Evolutionary conservation across 495 filamentous ascomycete species (phyloP).

Genomic region (Cudoniella acicularis): DNA sequence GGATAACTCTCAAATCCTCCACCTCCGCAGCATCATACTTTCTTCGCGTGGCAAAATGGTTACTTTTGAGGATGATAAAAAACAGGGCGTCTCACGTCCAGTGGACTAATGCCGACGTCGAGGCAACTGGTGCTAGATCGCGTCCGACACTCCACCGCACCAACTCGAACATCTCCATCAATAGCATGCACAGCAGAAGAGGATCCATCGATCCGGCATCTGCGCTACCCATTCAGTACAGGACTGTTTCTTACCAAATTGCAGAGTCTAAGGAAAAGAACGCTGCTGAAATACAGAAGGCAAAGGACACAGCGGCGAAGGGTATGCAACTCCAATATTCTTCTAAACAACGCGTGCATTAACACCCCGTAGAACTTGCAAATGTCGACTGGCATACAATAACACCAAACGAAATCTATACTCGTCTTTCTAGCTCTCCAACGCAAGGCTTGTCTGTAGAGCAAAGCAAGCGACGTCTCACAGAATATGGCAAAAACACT

Average conservation of each 20-base stretch:
- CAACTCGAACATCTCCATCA: constrained; percentile 22
- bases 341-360: background rate
- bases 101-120: constrained; percentile 19
- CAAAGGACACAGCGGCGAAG: constrained; percentile 37
- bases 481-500: constrained; percentile 58
- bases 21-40: too few relatives aligned
- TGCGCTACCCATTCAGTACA: constrained; percentile 50
- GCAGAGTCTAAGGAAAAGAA: constrained; percentile 43
- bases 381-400: constrained; percentile 56
- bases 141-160: constrained; percentile 12
- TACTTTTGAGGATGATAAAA: constrained; percentile 12
- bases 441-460: constrained; percentile 47
- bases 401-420: constrained; percentile 48
- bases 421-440: constrained; percentile 47
- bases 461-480: constrained; percentile 42
- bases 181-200: constrained; percentile 23
- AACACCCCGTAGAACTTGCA: constrained; percentile 30
- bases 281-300: constrained; percentile 34
- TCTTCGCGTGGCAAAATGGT: constrained; percentile 20
- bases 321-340: constrained; percentile 26
- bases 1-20: too few relatives aligned
- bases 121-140: constrained; percentile 5
- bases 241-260: constrained; percentile 51
- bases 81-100: constrained; percentile 14
- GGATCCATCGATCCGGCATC: constrained; percentile 42